Evolutionary conservation across 2,329 filamentous ascomycete genomes (phyloP).

Genomic region (Colletotrichum cuscutae): DNA sequence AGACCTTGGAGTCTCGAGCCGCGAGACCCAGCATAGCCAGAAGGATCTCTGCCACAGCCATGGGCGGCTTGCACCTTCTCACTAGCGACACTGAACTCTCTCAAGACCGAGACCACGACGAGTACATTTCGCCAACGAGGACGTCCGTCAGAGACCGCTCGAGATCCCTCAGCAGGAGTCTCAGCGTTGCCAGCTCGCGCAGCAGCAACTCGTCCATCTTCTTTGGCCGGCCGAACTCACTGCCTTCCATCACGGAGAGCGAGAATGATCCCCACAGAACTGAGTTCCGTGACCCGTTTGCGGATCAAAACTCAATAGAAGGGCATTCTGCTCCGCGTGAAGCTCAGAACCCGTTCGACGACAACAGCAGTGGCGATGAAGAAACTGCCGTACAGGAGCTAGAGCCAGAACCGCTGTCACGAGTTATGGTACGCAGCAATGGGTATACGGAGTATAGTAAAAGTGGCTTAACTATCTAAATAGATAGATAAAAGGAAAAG

Average conservation of each 20-base stretch:
- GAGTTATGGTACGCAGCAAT: no score
- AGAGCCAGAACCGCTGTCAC: not conserved
- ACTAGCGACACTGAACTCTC: conserved; percentile 13
- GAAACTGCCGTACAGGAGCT: not conserved
- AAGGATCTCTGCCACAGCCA: not conserved
- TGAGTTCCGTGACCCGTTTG: conserved; percentile 2
- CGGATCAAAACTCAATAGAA: not conserved
- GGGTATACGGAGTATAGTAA: no score
- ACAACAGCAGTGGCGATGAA: not conserved
- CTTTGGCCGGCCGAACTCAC: not conserved
- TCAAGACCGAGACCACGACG: not conserved
- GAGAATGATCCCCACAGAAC: not conserved
- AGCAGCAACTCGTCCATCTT: not conserved
- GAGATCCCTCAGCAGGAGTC: not conserved
- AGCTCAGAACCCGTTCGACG: conserved; percentile 8
- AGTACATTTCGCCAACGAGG: conserved; percentile 3
- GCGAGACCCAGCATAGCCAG: no score
- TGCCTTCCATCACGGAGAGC: not conserved
- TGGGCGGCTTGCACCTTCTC: not conserved
- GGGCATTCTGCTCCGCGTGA: not conserved
- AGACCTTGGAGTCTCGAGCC: no score
- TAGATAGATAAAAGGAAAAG: no score
- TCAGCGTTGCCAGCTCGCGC: not conserved
- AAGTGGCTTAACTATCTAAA: no score
- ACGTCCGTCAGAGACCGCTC: not conserved